Conservation (phyloP, 768 basidiomycete genomes). For the Termitomyces titanicus region DNA sequence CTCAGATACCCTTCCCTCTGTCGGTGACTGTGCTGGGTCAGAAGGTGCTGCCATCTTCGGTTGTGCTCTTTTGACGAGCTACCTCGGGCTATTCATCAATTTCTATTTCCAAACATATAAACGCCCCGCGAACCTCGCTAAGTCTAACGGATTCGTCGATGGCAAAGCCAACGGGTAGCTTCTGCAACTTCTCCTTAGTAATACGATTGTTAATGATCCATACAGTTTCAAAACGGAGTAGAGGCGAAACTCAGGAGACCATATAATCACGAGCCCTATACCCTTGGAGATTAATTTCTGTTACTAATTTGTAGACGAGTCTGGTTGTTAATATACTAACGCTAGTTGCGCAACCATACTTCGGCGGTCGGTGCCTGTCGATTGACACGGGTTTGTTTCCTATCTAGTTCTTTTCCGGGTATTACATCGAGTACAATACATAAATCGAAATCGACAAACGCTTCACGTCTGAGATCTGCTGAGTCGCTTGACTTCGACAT, state of each 20-base stretch:
- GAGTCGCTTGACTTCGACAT: neutral
- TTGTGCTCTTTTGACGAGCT: slow-evolving; percentile 82
- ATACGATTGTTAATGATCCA: slow-evolving; percentile 7
- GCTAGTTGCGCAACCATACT: slow-evolving; percentile 2
- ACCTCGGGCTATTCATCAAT: slow-evolving; percentile 94
- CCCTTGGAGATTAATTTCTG: slow-evolving; percentile 30
- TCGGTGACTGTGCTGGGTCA: slow-evolving; percentile 85
- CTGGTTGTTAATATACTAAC: slow-evolving; percentile 9
- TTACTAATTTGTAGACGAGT: slow-evolving; percentile 29
- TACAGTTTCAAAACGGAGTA: slow-evolving; percentile 30
- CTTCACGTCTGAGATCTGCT: neutral
- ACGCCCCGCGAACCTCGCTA: slow-evolving; percentile 40
- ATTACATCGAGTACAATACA: neutral
- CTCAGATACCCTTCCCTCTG: slow-evolving; percentile 53
- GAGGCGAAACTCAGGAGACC: slow-evolving; percentile 15
- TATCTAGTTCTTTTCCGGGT: neutral
- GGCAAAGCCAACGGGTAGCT: slow-evolving; percentile 42
- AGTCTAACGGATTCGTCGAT: slow-evolving; percentile 41
- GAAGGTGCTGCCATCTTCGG: slow-evolving; percentile 88
- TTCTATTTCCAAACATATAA: slow-evolving; percentile 88
- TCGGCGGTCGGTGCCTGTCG: too few species aligned
- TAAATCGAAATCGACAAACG: neutral
- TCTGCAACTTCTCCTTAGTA: neutral
- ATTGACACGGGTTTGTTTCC: neutral
- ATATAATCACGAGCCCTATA: slow-evolving; percentile 34